phyloP scores from a whole-genome alignment of 2,329 filamentous ascomycete genomes.

The Neonectria sp. region DNA sequence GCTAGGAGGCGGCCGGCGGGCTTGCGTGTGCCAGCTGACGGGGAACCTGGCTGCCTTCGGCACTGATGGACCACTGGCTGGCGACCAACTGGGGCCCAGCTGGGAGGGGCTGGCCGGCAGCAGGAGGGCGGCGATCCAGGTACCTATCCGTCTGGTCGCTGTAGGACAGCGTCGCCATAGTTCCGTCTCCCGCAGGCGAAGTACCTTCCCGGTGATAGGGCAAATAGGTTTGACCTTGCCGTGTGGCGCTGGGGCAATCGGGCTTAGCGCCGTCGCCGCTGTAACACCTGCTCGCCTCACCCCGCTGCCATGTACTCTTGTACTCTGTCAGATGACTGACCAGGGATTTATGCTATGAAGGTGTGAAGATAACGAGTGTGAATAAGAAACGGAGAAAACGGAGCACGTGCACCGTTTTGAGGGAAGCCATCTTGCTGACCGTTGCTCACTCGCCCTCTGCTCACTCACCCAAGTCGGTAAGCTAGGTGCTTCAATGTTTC shows the following conservation, averaged over 20 bases:
- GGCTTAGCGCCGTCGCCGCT: conserved; percentile 21
- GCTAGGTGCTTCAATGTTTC: neutral
- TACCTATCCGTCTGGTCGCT: neutral
- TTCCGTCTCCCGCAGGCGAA: neutral
- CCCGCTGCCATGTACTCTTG: conserved; percentile 7
- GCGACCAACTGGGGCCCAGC: conserved; percentile 11
- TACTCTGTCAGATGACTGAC: conserved; percentile 22
- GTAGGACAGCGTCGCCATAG: neutral
- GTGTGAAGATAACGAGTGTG: neutral
- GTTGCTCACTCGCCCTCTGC: neutral
- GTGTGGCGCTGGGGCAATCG: conserved; percentile 14
- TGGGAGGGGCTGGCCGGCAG: neutral
- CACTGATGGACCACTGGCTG: conserved; percentile 20
- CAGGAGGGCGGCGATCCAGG: neutral
- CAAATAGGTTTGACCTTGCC: conserved; percentile 17
- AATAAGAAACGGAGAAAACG: neutral
- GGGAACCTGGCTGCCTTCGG: conserved; percentile 43
- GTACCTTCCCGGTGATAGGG: conserved; percentile 9
- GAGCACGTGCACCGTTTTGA: neutral
- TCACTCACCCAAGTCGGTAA: too few relatives aligned
- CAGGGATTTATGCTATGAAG: conserved; percentile 5
- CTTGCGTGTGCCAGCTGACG: conserved; percentile 42
- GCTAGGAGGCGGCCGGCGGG: neutral
- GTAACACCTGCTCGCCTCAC: conserved; percentile 6
- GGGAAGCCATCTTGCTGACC: neutral